These are phyloP conservation scores for Nitzschia sp. DNA, from an alignment of 108 stramenopile genomes.

Conservation along the genomic window DNA sequence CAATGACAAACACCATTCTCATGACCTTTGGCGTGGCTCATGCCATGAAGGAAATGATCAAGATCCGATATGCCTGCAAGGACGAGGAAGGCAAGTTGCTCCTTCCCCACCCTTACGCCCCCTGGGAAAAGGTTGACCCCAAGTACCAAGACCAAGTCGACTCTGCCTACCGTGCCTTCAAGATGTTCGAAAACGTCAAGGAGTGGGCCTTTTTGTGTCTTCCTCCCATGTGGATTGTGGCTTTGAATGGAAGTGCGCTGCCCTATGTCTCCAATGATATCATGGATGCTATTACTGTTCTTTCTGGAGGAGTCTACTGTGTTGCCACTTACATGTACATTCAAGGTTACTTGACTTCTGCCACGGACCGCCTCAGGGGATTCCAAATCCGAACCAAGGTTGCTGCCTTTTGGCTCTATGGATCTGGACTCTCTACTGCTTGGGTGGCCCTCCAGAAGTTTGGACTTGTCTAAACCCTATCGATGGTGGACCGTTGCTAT, in stretches of 20 bases:
- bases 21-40: conserved; percentile 9
- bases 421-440: conserved; percentile 16
- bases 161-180: conserved; percentile 18
- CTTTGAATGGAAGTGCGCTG: conserved; percentile 3
- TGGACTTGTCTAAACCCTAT: not conserved
- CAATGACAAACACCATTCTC: conserved; percentile 4
- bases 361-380: conserved; percentile 16
- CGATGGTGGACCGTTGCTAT: too few species aligned
- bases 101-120: conserved; percentile 18
- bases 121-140: conserved; percentile 24
- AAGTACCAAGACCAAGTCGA: conserved; percentile 22
- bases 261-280: conserved; percentile 13
- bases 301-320: not conserved
- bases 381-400: conserved; percentile 14
- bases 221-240: conserved; percentile 24
- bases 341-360: conserved; percentile 14
- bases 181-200: conserved; percentile 28
- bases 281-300: conserved; percentile 2
- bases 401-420: conserved; percentile 15
- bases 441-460: conserved; percentile 5
- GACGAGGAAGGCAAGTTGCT: conserved; percentile 27
- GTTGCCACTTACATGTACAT: conserved; percentile 14
- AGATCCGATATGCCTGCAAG: conserved; percentile 19
- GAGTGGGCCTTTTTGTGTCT: conserved; percentile 24
- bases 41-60: conserved; percentile 21